Percentiles rank a stretch among this genome's conserved stretches.
Evolutionary conservation across 768 basidiomycete species (phyloP).

Genomic region (Rhodotorula toruloides): DNA sequence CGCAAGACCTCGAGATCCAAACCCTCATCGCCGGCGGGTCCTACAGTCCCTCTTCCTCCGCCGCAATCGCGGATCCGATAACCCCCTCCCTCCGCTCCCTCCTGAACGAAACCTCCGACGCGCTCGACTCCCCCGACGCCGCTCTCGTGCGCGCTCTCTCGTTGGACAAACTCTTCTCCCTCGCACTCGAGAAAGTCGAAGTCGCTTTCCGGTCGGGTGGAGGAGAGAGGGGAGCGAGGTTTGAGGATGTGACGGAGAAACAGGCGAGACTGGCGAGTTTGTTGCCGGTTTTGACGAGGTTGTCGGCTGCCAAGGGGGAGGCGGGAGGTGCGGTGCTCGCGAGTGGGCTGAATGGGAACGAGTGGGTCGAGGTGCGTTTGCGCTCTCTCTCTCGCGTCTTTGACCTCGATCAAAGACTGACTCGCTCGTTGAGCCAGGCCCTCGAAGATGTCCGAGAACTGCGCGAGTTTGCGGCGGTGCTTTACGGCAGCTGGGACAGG

Average conservation of each 20-base stretch:
- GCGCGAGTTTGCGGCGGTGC: conserved; percentile 63
- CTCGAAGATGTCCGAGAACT: conserved; percentile 62
- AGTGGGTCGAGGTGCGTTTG: conserved; percentile 64
- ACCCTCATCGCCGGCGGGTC: conserved; percentile 28
- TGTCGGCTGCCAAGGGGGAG: conserved; percentile 49
- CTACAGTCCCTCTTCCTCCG: conserved; percentile 53
- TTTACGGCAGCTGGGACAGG: conserved; percentile 63
- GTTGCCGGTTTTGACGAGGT: conserved; percentile 70
- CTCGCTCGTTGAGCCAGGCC: conserved; percentile 50
- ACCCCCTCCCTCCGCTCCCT: conserved; percentile 58
- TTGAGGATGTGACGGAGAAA: conserved; percentile 37
- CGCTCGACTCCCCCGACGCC: conserved; percentile 67
- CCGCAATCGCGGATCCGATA: conserved; percentile 38
- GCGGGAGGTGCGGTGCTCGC: neutral
- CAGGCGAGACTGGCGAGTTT: conserved; percentile 69
- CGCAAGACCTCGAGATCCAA: conserved; percentile 59
- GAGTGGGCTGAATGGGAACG: conserved; percentile 50
- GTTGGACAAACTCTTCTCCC: conserved; percentile 63
- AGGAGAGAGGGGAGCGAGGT: conserved; percentile 20
- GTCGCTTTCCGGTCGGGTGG: conserved; percentile 41
- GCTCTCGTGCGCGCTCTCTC: conserved; percentile 64
- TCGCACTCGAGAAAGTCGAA: conserved; percentile 62
- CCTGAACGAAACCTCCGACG: conserved; percentile 62
- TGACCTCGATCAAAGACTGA: neutral
- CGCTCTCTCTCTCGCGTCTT: neutral